phyloP scores from a whole-genome alignment of 2,329 filamentous ascomycete genomes.

The Cryphonectria naterciae region DNA sequence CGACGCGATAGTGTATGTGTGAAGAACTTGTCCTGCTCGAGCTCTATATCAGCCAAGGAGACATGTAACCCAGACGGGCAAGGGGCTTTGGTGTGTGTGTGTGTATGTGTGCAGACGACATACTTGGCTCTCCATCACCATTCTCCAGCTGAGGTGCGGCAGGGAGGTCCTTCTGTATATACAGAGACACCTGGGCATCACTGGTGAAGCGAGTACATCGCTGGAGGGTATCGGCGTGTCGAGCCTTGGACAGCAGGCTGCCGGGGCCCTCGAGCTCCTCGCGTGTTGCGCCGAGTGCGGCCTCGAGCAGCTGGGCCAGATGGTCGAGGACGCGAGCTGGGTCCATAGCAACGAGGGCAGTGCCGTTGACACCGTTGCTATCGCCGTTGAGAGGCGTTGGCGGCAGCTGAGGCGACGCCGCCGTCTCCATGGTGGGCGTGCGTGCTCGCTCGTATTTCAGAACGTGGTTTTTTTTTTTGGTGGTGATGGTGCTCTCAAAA shows the following conservation, averaged over 20 bases:
- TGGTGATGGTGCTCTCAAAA: slow-evolving; percentile 14
- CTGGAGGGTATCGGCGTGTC: slow-evolving; percentile 78
- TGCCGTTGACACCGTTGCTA: slow-evolving; percentile 38
- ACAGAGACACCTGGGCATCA: slow-evolving; percentile 85
- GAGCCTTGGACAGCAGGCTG: slow-evolving; percentile 77
- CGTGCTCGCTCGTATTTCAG: slow-evolving; percentile 27
- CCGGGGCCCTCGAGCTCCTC: slow-evolving; percentile 79
- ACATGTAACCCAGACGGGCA: too few relatives aligned
- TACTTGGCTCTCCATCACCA: slow-evolving; percentile 51
- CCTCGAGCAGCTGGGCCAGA: slow-evolving; percentile 69
- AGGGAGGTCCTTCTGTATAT: slow-evolving; percentile 82
- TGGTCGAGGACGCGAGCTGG: slow-evolving; percentile 73
- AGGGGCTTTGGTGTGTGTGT: not conserved
- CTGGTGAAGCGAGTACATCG: slow-evolving; percentile 87
- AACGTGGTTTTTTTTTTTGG: not conserved
- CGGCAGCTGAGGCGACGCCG: slow-evolving; percentile 50
- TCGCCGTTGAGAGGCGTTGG: slow-evolving; percentile 53
- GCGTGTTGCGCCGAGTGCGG: slow-evolving; percentile 74
- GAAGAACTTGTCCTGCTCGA: slow-evolving; percentile 51
- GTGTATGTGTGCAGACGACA: slow-evolving; percentile 32
- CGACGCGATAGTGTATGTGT: slow-evolving; percentile 78
- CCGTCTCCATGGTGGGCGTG: slow-evolving; percentile 53
- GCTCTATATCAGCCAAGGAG: not conserved
- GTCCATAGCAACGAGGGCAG: slow-evolving; percentile 62
- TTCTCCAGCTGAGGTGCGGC: slow-evolving; percentile 57